Conservation (phyloP, 805 yeast species). For the Candida hungchunana region DNA sequence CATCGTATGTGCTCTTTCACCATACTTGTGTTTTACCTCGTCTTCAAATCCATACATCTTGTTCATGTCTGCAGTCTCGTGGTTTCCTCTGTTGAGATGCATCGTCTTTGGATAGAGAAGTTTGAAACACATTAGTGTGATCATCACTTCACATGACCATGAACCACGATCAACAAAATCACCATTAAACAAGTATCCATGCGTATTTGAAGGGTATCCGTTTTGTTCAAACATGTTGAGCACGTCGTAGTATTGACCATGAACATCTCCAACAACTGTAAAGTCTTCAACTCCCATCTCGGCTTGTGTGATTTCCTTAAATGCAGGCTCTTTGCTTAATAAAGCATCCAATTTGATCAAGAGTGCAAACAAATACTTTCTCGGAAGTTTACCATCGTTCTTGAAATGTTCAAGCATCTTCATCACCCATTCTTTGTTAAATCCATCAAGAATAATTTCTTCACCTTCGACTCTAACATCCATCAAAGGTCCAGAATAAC, state of each 20-base stretch:
- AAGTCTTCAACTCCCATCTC: constrained; percentile 30
- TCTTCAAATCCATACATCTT: constrained; percentile 95
- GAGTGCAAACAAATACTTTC: constrained; percentile 77
- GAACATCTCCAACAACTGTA: constrained; percentile 96
- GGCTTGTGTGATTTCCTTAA: constrained; percentile 59
- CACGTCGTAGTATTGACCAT: constrained; percentile 93
- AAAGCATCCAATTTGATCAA: constrained; percentile 65
- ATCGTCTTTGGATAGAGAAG: constrained; percentile 65
- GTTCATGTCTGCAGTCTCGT: constrained; percentile 96
- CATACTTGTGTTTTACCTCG: constrained; percentile 88
- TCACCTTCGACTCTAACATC: constrained; percentile 31
- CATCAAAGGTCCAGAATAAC: constrained; percentile 57
- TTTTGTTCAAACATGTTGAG: constrained; percentile 70
- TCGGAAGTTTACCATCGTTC: constrained; percentile 70
- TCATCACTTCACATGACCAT: constrained; percentile 96
- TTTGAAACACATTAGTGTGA: constrained; percentile 73
- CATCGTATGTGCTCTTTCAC: constrained; percentile 71
- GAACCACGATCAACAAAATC: constrained; percentile 98
- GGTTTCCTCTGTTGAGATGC: constrained; percentile 89
- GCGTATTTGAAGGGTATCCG: constrained; percentile 63
- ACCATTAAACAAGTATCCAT: constrained; percentile 86
- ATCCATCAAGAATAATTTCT: constrained; percentile 25
- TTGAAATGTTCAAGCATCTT: constrained; percentile 69
- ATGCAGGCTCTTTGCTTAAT: constrained; percentile 61
- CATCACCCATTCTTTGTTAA: constrained; percentile 53